phyloP scores from a whole-genome alignment of 2,329 filamentous ascomycete species.

The Cadophora gregata region DNA sequence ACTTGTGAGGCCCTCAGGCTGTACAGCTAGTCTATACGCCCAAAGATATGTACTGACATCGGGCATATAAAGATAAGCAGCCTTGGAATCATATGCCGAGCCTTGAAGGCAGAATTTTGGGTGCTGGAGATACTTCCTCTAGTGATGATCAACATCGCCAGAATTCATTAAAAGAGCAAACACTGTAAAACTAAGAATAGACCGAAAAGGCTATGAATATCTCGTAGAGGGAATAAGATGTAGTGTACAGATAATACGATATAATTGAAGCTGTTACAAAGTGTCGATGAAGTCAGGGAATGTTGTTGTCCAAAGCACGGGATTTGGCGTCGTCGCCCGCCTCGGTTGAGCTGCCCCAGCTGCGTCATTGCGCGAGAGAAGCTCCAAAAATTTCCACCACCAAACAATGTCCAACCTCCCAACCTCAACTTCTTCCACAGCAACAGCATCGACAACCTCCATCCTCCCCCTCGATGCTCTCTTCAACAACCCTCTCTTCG shows the following conservation, averaged over 20 bases:
- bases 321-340: neutral
- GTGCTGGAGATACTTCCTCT: neutral
- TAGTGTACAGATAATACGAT: neutral
- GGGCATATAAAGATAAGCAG: neutral
- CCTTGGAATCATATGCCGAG: neutral
- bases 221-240: neutral
- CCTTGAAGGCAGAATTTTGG: neutral
- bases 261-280: neutral
- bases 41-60: neutral
- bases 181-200: neutral
- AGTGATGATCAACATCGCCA: no score
- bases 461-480: conserved; percentile 60
- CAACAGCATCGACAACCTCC: conserved; percentile 33
- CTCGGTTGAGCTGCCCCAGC: neutral
- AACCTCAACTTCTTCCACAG: conserved; percentile 12
- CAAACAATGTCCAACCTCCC: conserved; percentile 12
- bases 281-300: neutral
- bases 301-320: neutral
- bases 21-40: neutral
- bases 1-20: neutral
- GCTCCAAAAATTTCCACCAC: conserved; percentile 20
- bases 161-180: neutral
- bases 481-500: conserved; percentile 68
- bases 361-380: conserved; percentile 9
- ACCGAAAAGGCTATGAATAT: neutral